Conservation (phyloP, 768 basidiomycete species). For the Suillus plorans region DNA sequence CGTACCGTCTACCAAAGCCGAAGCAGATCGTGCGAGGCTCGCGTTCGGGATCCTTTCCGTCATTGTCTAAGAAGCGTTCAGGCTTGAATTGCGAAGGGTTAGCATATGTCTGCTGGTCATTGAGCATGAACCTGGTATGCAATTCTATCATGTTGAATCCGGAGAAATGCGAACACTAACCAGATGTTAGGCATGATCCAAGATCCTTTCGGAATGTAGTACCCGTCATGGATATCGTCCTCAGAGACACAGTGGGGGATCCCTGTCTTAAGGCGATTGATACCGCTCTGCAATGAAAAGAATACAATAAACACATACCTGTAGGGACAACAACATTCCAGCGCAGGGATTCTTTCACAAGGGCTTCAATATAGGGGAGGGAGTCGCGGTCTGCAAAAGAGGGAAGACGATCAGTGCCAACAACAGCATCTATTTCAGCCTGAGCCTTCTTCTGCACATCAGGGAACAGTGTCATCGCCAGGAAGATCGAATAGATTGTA, state of each 20-base stretch:
- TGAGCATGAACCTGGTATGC: slow-evolving; percentile 29
- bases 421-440: slow-evolving; percentile 57
- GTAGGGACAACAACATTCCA: slow-evolving; percentile 41
- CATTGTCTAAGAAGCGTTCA: slow-evolving; percentile 52
- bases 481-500: slow-evolving; percentile 58
- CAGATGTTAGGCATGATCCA: slow-evolving; percentile 27
- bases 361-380: slow-evolving; percentile 61
- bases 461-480: slow-evolving; percentile 59
- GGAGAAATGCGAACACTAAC: slow-evolving; percentile 16
- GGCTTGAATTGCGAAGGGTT: slow-evolving; percentile 59
- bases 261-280: slow-evolving; percentile 6
- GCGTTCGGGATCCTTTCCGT: slow-evolving; percentile 40
- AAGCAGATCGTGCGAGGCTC: slow-evolving; percentile 65
- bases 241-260: slow-evolving; percentile 51
- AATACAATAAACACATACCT: slow-evolving; percentile 44
- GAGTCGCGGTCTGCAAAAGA: slow-evolving; percentile 57
- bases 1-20: slow-evolving; percentile 66
- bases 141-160: neutral
- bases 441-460: slow-evolving; percentile 59
- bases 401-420: slow-evolving; percentile 61
- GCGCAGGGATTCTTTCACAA: slow-evolving; percentile 55
- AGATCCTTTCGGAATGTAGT: slow-evolving; percentile 53
- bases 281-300: slow-evolving; percentile 37
- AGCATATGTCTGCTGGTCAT: slow-evolving; percentile 40
- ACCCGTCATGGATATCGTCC: slow-evolving; percentile 62